phyloP scores from a whole-genome alignment of 2,329 filamentous ascomycete species.

The Colletotrichum eremochloae region DNA sequence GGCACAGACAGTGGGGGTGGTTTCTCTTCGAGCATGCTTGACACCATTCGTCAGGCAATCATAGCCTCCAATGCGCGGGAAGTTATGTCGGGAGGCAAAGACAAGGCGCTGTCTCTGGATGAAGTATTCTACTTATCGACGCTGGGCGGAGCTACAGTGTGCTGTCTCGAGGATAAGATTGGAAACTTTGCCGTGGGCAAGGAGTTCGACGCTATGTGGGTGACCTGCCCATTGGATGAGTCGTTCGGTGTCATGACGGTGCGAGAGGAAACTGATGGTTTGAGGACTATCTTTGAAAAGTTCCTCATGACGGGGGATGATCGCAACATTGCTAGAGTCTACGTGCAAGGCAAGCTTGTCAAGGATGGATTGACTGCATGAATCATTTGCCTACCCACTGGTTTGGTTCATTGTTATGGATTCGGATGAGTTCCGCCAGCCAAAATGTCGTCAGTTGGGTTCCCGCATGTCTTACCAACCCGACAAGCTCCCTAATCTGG shows the following conservation, averaged over 20 bases:
- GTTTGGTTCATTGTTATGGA: neutral
- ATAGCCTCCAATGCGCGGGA: constrained; percentile 66
- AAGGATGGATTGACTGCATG: constrained; percentile 34
- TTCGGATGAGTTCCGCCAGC: neutral
- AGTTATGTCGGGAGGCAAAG: constrained; percentile 54
- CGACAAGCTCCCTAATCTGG: neutral
- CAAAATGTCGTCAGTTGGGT: neutral
- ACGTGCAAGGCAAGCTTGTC: constrained; percentile 58
- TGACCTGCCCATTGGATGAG: constrained; percentile 54
- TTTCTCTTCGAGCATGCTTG: constrained; percentile 71
- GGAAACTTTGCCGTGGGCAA: constrained; percentile 71
- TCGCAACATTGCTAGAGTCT: constrained; percentile 69
- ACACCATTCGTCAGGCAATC: constrained; percentile 70
- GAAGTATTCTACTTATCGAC: constrained; percentile 73
- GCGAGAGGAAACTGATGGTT: constrained; percentile 63
- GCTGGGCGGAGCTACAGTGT: constrained; percentile 70
- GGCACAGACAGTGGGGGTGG: constrained; percentile 76
- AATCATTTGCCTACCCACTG: neutral
- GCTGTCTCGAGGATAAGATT: constrained; percentile 64
- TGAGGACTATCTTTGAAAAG: constrained; percentile 68
- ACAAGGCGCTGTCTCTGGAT: constrained; percentile 61
- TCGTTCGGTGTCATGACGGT: constrained; percentile 63
- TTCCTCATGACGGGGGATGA: constrained; percentile 77
- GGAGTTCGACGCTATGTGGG: constrained; percentile 71
- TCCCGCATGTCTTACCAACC: neutral